A percentile compares a stretch with the other conserved stretches of the same genome.
phyloP scores from a whole-genome alignment of 305 asterid genomes.

The Fraxinus baroniana region DNA sequence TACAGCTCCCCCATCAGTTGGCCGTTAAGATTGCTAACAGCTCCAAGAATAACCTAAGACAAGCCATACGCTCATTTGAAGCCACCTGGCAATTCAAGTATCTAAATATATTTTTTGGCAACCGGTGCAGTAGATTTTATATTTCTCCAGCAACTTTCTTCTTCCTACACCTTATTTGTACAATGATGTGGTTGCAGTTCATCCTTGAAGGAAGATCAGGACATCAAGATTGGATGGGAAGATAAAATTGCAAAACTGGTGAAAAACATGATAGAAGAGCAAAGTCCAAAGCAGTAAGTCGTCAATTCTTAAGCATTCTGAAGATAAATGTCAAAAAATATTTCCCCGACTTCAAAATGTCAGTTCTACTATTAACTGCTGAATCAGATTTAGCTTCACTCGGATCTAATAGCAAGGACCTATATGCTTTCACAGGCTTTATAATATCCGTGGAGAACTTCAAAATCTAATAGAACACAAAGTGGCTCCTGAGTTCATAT shows the following conservation, averaged over 20 bases:
- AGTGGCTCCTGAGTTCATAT: conserved; percentile 74
- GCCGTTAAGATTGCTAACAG: conserved; percentile 61
- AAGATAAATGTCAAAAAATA: neutral
- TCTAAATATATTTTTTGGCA: neutral
- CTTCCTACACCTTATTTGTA: too few species aligned
- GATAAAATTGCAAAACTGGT: too few species aligned
- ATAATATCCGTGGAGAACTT: conserved; percentile 67
- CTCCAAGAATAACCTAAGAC: conserved; percentile 83
- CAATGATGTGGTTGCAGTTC: too few species aligned
- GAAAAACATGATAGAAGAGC: too few species aligned
- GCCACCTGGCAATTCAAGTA: conserved; percentile 85
- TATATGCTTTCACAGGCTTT: conserved; percentile 49
- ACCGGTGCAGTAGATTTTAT: neutral
- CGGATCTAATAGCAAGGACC: conserved; percentile 19
- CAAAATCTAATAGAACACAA: conserved; percentile 81
- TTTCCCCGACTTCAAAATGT: neutral
- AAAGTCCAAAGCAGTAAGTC: too few species aligned
- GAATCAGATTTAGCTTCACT: neutral
- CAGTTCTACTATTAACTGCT: neutral
- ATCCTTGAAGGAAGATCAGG: too few species aligned
- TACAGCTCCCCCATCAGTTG: conserved; percentile 50
- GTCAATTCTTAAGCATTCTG: too few species aligned
- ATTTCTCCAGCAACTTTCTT: too few species aligned
- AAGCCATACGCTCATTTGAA: conserved; percentile 88
- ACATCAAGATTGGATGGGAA: too few species aligned